Evolutionary conservation across 2,329 filamentous ascomycete species (phyloP).

Genomic region (Hymenoscyphus scutula): DNA sequence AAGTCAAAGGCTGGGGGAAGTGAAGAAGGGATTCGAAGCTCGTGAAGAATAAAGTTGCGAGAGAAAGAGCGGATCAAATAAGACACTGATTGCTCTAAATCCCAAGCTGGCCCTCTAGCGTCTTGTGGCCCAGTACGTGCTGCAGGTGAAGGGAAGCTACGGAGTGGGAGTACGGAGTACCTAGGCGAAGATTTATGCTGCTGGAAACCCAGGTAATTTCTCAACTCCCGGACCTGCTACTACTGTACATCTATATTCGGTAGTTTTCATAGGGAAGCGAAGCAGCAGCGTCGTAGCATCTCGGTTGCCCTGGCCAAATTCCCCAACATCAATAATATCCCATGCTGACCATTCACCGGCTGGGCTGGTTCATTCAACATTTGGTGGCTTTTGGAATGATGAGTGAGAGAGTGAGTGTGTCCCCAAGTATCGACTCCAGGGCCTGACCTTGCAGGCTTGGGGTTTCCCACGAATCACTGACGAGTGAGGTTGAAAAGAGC

Average conservation of each 20-base stretch:
- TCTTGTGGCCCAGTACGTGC: too few species aligned
- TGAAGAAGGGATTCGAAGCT: not conserved
- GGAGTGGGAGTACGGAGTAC: not conserved
- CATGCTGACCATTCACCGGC: not conserved
- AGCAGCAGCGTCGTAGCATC: not conserved
- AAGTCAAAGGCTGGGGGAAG: not conserved
- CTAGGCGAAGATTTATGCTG: not conserved
- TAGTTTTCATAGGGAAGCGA: not conserved
- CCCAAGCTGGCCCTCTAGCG: not conserved
- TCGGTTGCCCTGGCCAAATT: not conserved
- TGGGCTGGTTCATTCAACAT: not conserved
- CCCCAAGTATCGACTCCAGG: not conserved
- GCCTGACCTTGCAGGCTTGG: constrained; percentile 7
- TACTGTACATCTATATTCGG: not conserved
- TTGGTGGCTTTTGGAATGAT: not conserved
- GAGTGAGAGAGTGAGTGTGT: not conserved
- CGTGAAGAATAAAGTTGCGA: not conserved
- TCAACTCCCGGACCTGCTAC: not conserved
- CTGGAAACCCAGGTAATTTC: not conserved
- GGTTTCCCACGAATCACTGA: constrained; percentile 14
- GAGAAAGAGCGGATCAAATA: not conserved
- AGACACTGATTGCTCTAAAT: too few species aligned
- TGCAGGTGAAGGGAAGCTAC: too few species aligned
- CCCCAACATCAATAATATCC: not conserved
- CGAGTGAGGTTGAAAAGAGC: not conserved